Evolutionary conservation across 2,329 filamentous ascomycete species (phyloP).

Genomic region (Alternaria tenuissima): DNA sequence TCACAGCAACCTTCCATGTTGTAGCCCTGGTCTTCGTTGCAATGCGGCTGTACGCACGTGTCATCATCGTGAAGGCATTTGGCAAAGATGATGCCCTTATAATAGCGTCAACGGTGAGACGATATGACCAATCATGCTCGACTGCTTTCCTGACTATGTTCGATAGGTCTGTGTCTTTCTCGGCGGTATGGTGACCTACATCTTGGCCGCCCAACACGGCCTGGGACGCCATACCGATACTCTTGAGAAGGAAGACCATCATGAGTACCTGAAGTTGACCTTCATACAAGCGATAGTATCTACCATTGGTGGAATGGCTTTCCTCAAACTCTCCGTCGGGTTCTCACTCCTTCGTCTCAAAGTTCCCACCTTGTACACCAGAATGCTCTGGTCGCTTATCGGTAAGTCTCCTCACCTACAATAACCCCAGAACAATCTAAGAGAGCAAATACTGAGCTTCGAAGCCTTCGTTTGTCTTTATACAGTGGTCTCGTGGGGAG

Average conservation of each 20-base stretch:
- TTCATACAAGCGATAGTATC: background rate
- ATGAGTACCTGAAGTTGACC: background rate
- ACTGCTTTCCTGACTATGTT: background rate
- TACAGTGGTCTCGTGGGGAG: background rate
- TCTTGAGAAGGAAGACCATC: background rate
- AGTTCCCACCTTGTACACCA: background rate
- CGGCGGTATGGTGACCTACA: slow-evolving; percentile 2
- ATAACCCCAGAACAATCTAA: background rate
- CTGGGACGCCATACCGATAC: background rate
- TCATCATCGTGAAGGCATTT: background rate
- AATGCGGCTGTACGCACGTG: background rate
- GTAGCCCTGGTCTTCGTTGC: background rate
- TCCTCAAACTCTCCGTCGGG: background rate
- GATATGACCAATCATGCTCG: background rate
- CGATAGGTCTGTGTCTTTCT: background rate
- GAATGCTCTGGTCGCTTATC: background rate
- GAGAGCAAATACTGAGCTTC: background rate
- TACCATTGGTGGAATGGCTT: background rate
- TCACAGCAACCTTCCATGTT: background rate
- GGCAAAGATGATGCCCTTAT: background rate
- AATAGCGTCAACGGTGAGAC: background rate
- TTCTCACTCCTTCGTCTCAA: background rate
- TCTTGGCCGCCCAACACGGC: background rate
- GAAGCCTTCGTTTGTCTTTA: background rate
- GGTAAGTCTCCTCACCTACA: background rate